Evolutionary conservation across 805 yeast species (phyloP).

Genomic region (Deakozyma indianensis): DNA sequence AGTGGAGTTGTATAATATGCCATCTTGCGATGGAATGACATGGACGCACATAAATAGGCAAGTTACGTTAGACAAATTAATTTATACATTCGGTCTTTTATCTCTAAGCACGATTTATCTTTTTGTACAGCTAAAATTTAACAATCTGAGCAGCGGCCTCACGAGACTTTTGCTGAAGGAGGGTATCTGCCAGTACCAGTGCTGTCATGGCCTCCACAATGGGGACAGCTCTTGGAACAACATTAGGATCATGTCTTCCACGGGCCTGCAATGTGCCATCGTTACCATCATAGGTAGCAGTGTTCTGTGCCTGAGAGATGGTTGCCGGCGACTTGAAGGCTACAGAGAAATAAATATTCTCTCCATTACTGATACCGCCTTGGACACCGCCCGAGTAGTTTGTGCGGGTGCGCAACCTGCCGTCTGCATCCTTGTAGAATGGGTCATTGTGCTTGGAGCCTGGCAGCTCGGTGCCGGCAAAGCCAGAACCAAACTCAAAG

Average conservation of each 20-base stretch:
- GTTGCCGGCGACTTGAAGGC: conserved; percentile 99
- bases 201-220: conserved; percentile 98
- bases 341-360: conserved; percentile 81
- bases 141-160: conserved; percentile 32
- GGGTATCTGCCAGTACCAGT: conserved; percentile 76
- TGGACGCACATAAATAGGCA: no score
- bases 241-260: conserved; percentile 98
- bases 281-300: conserved; percentile 79
- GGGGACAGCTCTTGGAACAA: conserved; percentile 96
- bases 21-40: no score
- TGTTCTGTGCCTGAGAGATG: conserved; percentile 80
- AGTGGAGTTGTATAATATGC: not conserved
- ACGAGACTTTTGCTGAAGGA: conserved; percentile 76
- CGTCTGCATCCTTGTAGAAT: conserved; percentile 47
- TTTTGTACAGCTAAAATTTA: not conserved
- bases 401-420: conserved; percentile 68
- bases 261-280: conserved; percentile 84
- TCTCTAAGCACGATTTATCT: no score
- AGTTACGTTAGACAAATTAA: no score
- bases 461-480: conserved; percentile 73
- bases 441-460: conserved; percentile 93
- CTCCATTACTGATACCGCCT: conserved; percentile 97
- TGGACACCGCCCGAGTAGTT: conserved; percentile 95
- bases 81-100: no score
- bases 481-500: conserved; percentile 95